Percentiles rank a stretch among this genome's conserved stretches.
phyloP scores from a whole-genome alignment of 2,329 filamentous ascomycete species.

The Pseudopyricularia cyperi region DNA sequence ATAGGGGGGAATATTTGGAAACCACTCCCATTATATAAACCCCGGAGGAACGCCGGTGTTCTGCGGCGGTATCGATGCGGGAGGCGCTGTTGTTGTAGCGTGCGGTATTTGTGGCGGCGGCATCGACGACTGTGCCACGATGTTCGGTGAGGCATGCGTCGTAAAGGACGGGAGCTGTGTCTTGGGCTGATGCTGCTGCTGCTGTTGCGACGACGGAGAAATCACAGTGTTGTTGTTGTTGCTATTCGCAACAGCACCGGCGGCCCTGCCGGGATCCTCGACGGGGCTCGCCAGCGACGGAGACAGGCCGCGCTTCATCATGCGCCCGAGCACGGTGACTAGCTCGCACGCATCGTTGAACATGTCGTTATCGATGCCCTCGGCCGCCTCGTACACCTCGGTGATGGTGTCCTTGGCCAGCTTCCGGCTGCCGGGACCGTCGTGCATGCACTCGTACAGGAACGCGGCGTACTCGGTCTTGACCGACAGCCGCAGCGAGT shows the following conservation, averaged over 20 bases:
- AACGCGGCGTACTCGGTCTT: constrained; percentile 91
- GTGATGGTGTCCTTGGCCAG: constrained; percentile 74
- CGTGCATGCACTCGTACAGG: constrained; percentile 82
- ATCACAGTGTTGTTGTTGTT: neutral
- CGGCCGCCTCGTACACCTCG: constrained; percentile 81
- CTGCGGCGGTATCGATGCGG: neutral
- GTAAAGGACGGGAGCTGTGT: neutral
- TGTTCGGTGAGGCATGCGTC: neutral
- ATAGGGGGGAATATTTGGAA: too few species aligned
- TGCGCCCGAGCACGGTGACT: constrained; percentile 72
- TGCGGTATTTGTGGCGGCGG: neutral
- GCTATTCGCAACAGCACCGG: too few species aligned
- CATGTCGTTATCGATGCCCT: constrained; percentile 91
- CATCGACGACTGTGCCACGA: neutral
- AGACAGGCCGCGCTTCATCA: constrained; percentile 65
- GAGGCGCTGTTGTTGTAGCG: neutral
- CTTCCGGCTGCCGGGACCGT: constrained; percentile 60
- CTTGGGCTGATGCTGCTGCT: neutral
- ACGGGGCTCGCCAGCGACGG: constrained; percentile 9
- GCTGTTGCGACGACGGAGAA: neutral
- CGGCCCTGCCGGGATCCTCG: neutral
- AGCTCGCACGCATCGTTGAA: constrained; percentile 85
- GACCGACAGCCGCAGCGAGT: constrained; percentile 77
- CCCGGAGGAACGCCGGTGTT: neutral
- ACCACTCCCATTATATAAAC: neutral